Evolutionary conservation across 768 basidiomycete species (phyloP), one percentile per base, ranked within the genome.

Genomic region (Mycena rebaudengoi): DNA sequence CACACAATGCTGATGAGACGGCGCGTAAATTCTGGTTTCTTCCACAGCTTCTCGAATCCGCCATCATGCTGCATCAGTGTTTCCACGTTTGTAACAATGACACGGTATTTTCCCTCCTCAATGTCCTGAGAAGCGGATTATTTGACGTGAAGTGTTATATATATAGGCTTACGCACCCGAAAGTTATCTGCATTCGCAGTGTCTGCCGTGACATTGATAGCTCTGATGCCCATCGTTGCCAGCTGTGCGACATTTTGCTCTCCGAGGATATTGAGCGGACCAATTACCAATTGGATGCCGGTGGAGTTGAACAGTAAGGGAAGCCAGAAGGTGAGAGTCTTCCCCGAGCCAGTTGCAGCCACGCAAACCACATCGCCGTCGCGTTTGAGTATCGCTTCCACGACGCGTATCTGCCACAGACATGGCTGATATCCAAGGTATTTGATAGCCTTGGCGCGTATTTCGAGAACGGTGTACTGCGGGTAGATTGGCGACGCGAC

Each of bases 281-380:
- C 61, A 28, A 65, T 48, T 7, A 60, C 51, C 14, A 65, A 26
- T 33, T 41, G 52, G 7, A 65, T 52, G 10, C 57, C 50, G 14
- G 30, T 13, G 1, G 57, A 32, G 0, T 29, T 14, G 43, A 74
- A 72, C 0, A 78, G 53, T 2, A 79, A 50, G 1, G 74, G 73
- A 25, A 78, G 71, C 73, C 72, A 75, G 60, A 79, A 78, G 0
- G 69, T 68, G 0, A 78, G 65, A 16, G 73, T 77, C 48, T 76
- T 78, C 12, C 76, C 76, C 35, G 67, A 67, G 2, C 76, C 76
- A 10, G 75, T 76, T 7, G 64, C 70, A 12, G 74, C 65, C 4
- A 69, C 66, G 10, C 64, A 70, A 3, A 76, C 61, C 20, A 75
- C 64, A 60, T 77, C 70, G 5, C 46, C 21, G 16, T 69, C 60